phyloP scores from a whole-genome alignment of 2,329 filamentous ascomycete species.

The Epicoccum nigrum region DNA sequence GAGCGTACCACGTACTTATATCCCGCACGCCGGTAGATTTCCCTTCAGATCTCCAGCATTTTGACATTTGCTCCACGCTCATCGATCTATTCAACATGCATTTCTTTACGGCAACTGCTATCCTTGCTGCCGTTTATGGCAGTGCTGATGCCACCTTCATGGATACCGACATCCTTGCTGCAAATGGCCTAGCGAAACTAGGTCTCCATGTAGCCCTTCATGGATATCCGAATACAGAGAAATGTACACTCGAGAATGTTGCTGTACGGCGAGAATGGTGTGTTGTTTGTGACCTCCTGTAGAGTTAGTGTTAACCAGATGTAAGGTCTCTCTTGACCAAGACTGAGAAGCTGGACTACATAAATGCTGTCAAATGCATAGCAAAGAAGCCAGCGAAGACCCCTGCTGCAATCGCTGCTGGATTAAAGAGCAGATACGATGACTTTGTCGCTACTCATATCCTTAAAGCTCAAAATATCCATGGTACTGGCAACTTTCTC shows the following conservation, averaged over 20 bases:
- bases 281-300: too few relatives aligned
- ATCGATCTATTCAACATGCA: too few relatives aligned
- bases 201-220: slow-evolving; percentile 31
- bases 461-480: slow-evolving; percentile 37
- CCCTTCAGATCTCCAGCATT: too few relatives aligned
- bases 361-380: slow-evolving; percentile 39
- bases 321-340: slow-evolving; percentile 21
- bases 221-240: slow-evolving; percentile 31
- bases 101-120: too few relatives aligned
- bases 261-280: slow-evolving; percentile 54
- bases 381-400: slow-evolving; percentile 33
- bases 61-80: too few relatives aligned
- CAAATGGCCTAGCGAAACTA: slow-evolving; percentile 43
- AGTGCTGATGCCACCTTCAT: slow-evolving; percentile 16
- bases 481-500: slow-evolving; percentile 34
- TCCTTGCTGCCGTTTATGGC: too few relatives aligned
- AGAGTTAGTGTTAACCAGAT: too few relatives aligned
- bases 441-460: slow-evolving; percentile 43
- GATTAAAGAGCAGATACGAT: slow-evolving; percentile 40
- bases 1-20: too few relatives aligned
- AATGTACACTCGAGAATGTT: slow-evolving; percentile 49
- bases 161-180: slow-evolving; percentile 44
- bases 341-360: slow-evolving; percentile 35
- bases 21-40: too few relatives aligned
- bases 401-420: slow-evolving; percentile 29